Base-by-base conservation (phyloP, 139 green algal species). In the Bryopsis sp. region DNA sequence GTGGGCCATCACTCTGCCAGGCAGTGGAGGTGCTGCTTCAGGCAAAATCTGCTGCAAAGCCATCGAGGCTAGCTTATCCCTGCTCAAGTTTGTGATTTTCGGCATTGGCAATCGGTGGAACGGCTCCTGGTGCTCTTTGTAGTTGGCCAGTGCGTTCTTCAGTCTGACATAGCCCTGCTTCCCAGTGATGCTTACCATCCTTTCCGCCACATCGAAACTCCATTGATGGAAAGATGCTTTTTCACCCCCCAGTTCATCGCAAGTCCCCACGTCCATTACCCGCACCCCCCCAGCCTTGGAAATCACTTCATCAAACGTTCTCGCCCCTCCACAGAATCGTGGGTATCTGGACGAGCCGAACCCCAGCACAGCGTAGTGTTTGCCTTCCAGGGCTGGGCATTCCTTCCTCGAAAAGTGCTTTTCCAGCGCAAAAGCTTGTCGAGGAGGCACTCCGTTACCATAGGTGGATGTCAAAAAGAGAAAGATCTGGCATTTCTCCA, bases 391-490 rank as follows among this genome's bases (percentile, higher is more conserved):
- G n/a, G n/a, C 43, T 54, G 11, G 43, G 15, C 15, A 54, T 11
- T 11, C 43, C 43, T 54, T 54, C 43, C 19, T 19, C 19, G 43
- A 54, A 11, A 54, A 19, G 15, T 19, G 19, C 19, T 11, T 26
- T 19, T 26, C 15, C 43, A 54, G 43, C 19, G 43, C 15, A 11
- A 26, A 26, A 19, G 43, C 43, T 26, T 11, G 15, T 19, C 19
- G 43, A 19, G 43, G 43, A 26, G 19, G 43, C 19, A 19, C 43
- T 19, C 43, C 43, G 19, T 19, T 26, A 19, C 66, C 68, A 35
- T 74, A 69, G 36, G 68, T 74, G 58, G 35, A 70, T 6, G 37
- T 62, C 37, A 69, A 31, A n/a, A 70, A 33, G n/a, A 74, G 7
- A 29, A 48, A 26, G 0, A 50, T 3, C 1, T 2, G 1, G 28